A percentile compares a stretch with the other conserved stretches of the same genome.
These are phyloP conservation scores for Collybia sordida DNA, from an alignment of 768 basidiomycete genomes.

Conservation along the genomic window DNA sequence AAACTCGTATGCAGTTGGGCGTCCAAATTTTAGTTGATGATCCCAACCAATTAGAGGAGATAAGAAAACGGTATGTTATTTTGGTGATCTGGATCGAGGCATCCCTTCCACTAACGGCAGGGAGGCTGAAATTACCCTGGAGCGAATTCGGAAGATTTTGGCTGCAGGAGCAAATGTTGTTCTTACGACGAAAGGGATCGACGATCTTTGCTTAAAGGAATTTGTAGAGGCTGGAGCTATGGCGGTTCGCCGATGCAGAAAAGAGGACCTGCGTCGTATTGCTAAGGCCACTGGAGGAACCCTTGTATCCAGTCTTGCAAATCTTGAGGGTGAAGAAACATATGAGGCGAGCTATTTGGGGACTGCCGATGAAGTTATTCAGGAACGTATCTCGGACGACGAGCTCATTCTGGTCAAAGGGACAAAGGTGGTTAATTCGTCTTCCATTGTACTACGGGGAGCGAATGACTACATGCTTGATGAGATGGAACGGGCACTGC, in stretches of 20 bases:
- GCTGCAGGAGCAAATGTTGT: constrained; percentile 96
- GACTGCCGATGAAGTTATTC: constrained; percentile 92
- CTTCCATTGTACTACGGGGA: constrained; percentile 91
- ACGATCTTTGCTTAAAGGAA: constrained; percentile 96
- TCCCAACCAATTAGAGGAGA: constrained; percentile 94
- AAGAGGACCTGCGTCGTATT: constrained; percentile 95
- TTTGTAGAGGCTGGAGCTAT: constrained; percentile 99
- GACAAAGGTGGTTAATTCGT: constrained; percentile 92
- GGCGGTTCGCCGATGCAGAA: constrained; percentile 96
- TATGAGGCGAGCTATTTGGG: constrained; percentile 92
- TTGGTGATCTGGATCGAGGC: background rate
- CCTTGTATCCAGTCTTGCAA: constrained; percentile 88
- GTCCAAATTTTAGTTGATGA: constrained; percentile 97
- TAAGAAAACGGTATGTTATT: constrained; percentile 75
- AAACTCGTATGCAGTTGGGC: constrained; percentile 95
- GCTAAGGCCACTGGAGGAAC: constrained; percentile 97
- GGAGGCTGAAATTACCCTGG: constrained; percentile 94
- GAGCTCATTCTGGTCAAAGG: constrained; percentile 97
- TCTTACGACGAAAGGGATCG: constrained; percentile 97
- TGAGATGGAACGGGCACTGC: constrained; percentile 97
- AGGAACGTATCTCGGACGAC: constrained; percentile 98
- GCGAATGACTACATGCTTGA: constrained; percentile 99
- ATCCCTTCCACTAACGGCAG: constrained; percentile 35
- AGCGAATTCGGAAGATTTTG: constrained; percentile 93
- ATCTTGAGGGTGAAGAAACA: constrained; percentile 96